Percentiles rank a stretch among this genome's conserved stretches.
Conservation (phyloP, 371 early-diverging fungal genomes). For the Rhizopus arrhizus region DNA sequence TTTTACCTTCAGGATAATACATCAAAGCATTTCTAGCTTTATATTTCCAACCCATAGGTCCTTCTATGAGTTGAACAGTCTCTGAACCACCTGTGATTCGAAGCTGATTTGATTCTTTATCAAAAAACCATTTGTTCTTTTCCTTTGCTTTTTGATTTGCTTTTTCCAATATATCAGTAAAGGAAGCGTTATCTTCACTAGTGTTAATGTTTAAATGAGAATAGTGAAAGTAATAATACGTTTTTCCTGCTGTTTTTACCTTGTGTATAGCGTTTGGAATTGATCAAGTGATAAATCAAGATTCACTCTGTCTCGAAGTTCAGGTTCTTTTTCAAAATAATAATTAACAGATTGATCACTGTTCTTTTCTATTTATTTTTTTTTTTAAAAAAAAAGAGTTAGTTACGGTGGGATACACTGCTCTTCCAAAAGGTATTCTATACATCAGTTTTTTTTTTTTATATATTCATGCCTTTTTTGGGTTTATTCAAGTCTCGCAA, state of each 20-base stretch:
- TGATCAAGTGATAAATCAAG: constrained; percentile 56
- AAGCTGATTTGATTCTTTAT: constrained; percentile 58
- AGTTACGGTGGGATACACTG: not conserved
- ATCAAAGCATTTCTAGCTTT: constrained; percentile 66
- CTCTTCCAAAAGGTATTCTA: too few species aligned
- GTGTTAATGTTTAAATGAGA: not conserved
- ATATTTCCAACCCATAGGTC: constrained; percentile 59
- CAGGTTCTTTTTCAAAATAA: constrained; percentile 33
- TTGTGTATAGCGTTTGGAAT: constrained; percentile 78
- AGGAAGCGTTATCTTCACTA: constrained; percentile 85
- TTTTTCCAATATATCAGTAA: constrained; percentile 66
- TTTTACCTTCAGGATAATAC: constrained; percentile 63
- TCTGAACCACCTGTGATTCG: constrained; percentile 21
- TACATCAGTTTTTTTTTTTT: not conserved
- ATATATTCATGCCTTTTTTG: constrained; percentile 11
- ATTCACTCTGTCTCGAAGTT: constrained; percentile 45
- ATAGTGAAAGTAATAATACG: not conserved
- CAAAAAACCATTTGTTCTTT: constrained; percentile 73
- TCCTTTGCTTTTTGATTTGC: constrained; percentile 60
- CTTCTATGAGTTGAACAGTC: constrained; percentile 23
- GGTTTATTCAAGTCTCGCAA: constrained; percentile 22
- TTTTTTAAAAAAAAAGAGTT: not conserved
- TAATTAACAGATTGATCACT: constrained; percentile 26
- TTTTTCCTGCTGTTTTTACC: constrained; percentile 22
- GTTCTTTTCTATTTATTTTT: constrained; percentile 3